Percentiles rank a stretch among this genome's conserved stretches.
Evolutionary conservation across 2,329 filamentous ascomycete genomes (phyloP).

Genomic region (Bisporella sp.): DNA sequence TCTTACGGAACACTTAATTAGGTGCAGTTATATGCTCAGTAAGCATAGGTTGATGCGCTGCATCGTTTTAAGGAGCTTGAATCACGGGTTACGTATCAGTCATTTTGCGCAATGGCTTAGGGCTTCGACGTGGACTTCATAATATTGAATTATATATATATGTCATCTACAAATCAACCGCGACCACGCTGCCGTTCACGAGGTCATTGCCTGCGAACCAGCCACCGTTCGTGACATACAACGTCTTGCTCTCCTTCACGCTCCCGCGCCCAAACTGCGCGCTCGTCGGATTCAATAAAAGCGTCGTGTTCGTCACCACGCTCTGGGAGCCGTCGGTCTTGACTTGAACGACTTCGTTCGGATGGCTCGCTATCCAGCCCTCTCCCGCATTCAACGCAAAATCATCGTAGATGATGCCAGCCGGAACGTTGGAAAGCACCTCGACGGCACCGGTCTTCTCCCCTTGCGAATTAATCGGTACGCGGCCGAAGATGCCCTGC

Average conservation of each 20-base stretch:
- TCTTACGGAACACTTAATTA: no score
- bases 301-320: not conserved
- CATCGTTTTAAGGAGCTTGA: no score
- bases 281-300: slow-evolving; percentile 12
- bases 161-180: not conserved
- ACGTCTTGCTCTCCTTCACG: slow-evolving; percentile 3
- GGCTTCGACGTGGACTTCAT: no score
- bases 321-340: not conserved
- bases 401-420: slow-evolving; percentile 10
- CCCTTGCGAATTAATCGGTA: slow-evolving; percentile 5
- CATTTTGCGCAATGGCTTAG: no score
- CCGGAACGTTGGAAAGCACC: slow-evolving; percentile 4
- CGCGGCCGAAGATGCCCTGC: slow-evolving; percentile 8
- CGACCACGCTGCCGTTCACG: not conserved
- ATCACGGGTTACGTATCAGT: no score
- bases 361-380: not conserved
- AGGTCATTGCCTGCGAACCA: slow-evolving; percentile 2
- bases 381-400: slow-evolving; percentile 5
- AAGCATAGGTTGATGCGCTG: no score
- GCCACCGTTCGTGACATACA: slow-evolving; percentile 15
- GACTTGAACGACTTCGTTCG: not conserved
- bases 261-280: slow-evolving; percentile 8
- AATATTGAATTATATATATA: no score
- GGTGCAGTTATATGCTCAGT: no score
- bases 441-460: slow-evolving; percentile 6